Evolutionary conservation across 2,329 filamentous ascomycete genomes (phyloP).

Genomic region (Rachicladosporium sp.): DNA sequence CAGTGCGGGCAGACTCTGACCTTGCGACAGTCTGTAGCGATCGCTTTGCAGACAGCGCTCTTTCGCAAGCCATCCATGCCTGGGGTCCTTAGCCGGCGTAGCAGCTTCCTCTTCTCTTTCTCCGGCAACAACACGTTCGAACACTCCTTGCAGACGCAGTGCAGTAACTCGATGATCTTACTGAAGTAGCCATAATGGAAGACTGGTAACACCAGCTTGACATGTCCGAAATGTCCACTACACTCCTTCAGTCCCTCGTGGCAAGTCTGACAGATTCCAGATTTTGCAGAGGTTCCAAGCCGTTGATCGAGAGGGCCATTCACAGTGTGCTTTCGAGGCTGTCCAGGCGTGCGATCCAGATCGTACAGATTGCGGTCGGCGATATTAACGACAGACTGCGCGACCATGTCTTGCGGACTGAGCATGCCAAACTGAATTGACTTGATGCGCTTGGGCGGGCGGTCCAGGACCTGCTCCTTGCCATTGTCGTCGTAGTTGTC

Average conservation of each 20-base stretch:
- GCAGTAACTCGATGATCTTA: slow-evolving; percentile 80
- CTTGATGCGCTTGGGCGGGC: slow-evolving; percentile 80
- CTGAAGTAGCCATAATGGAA: slow-evolving; percentile 96
- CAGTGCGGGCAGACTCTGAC: slow-evolving; percentile 72
- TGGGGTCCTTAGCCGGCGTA: slow-evolving; percentile 70
- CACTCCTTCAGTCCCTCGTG: slow-evolving; percentile 69
- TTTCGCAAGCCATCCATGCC: slow-evolving; percentile 78
- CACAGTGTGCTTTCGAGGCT: slow-evolving; percentile 57
- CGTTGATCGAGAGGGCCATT: slow-evolving; percentile 82
- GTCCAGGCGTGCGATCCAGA: slow-evolving; percentile 42
- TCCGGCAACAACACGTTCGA: slow-evolving; percentile 73
- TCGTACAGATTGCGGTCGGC: slow-evolving; percentile 93
- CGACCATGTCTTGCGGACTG: slow-evolving; percentile 78
- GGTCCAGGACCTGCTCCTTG: slow-evolving; percentile 85
- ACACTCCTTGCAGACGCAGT: slow-evolving; percentile 93
- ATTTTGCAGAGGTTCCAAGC: slow-evolving; percentile 81
- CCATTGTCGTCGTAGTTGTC: slow-evolving; percentile 11
- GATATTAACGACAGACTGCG: slow-evolving; percentile 87
- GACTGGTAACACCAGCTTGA: slow-evolving; percentile 77
- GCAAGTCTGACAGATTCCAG: slow-evolving; percentile 68
- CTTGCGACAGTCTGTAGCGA: slow-evolving; percentile 84
- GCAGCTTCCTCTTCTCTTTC: slow-evolving; percentile 59
- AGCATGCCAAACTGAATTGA: slow-evolving; percentile 90
- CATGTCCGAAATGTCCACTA: slow-evolving; percentile 90
- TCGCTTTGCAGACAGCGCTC: slow-evolving; percentile 71